Conservation (phyloP, 75 land plant genomes). For the Pinus albicaulis region DNA sequence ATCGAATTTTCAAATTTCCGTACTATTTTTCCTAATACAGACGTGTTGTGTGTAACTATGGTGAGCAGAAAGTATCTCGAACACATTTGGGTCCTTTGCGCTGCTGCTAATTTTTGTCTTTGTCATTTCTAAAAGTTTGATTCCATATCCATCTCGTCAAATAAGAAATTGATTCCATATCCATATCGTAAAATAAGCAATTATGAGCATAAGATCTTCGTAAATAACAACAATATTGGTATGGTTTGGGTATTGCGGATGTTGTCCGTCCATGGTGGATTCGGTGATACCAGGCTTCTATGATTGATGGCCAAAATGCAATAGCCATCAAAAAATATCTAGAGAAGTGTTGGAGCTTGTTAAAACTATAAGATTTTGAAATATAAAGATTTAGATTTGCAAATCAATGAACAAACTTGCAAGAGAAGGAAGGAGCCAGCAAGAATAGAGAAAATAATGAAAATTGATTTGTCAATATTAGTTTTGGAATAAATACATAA, state of each 20-base stretch:
- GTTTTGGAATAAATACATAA: no score
- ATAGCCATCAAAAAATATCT: constrained; percentile 73
- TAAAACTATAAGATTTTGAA: constrained; percentile 60
- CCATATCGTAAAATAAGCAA: no score
- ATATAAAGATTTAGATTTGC: no score
- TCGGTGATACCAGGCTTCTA: constrained; percentile 82
- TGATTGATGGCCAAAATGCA: constrained; percentile 82
- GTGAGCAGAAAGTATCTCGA: constrained; percentile 57
- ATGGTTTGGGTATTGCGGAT: constrained; percentile 27
- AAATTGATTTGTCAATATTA: no score
- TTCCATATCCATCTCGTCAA: no score
- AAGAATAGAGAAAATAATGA: no score
- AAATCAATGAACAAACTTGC: no score
- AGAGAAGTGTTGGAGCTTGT: constrained; percentile 77
- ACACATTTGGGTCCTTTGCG: constrained; percentile 75
- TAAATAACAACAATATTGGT: background rate
- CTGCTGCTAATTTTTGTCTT: constrained; percentile 45
- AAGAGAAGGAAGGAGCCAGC: no score
- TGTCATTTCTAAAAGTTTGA: constrained; percentile 38
- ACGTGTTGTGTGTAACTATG: no score
- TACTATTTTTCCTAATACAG: no score
- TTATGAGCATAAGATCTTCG: background rate
- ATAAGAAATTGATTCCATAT: no score
- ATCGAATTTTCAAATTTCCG: no score
- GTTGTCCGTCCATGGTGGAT: constrained; percentile 79